Evolutionary conservation across 129 eudicot genomes (phyloP).

Genomic region (Flaveria bidentis): DNA sequence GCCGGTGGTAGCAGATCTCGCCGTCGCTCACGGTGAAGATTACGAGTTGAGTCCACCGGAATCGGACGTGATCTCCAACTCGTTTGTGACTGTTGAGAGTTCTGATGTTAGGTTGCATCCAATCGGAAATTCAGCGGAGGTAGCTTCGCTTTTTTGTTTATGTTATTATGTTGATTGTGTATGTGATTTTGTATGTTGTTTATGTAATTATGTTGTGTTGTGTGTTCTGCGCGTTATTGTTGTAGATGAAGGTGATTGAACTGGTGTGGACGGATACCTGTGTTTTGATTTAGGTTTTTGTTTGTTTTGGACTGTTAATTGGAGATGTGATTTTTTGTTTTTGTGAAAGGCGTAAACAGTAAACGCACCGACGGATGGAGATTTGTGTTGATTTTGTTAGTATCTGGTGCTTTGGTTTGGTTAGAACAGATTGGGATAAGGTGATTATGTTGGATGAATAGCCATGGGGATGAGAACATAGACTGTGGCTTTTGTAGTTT

Average conservation of each 20-base stretch:
- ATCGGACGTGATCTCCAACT: slow-evolving; percentile 38
- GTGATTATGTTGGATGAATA: background rate
- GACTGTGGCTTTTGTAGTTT: background rate
- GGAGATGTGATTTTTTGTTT: slow-evolving; percentile 14
- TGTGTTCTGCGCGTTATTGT: background rate
- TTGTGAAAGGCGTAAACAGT: background rate
- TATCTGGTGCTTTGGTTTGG: too few relatives aligned
- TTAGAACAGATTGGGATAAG: background rate
- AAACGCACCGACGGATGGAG: background rate
- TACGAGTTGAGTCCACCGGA: slow-evolving; percentile 30
- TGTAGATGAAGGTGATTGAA: slow-evolving; percentile 11
- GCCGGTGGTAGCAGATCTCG: slow-evolving; percentile 30
- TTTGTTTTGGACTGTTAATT: background rate
- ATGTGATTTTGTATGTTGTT: background rate
- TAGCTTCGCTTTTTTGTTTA: slow-evolving; percentile 21
- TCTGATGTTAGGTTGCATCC: slow-evolving; percentile 26
- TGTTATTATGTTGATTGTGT: slow-evolving; percentile 11
- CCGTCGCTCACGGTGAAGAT: slow-evolving; percentile 27
- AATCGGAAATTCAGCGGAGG: slow-evolving; percentile 29
- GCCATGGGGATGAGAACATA: slow-evolving; percentile 2
- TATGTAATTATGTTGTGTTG: background rate
- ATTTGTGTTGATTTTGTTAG: background rate
- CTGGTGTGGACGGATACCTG: background rate
- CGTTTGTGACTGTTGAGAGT: slow-evolving; percentile 34
- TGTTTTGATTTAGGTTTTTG: slow-evolving; percentile 14